These are phyloP conservation scores for Akanthomyces lecanii DNA, from an alignment of 2,329 filamentous ascomycete genomes.

Conservation along the genomic window DNA sequence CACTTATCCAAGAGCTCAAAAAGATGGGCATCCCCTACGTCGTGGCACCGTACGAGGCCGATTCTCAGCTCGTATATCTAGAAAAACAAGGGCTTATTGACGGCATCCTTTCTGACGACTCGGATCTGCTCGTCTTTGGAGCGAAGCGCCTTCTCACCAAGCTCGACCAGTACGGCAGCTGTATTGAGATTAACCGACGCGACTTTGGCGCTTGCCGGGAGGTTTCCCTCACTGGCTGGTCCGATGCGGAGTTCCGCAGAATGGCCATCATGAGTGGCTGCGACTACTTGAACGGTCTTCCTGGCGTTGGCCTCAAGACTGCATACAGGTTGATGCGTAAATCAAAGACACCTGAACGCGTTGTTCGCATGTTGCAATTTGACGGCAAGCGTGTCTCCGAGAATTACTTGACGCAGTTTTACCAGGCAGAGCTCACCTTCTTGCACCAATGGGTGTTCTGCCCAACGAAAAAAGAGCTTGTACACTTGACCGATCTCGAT, in stretches of 20 bases:
- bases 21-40: conserved; percentile 75
- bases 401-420: conserved; percentile 76
- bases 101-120: conserved; percentile 93
- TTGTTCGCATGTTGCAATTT: conserved; percentile 79
- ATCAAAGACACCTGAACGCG: conserved; percentile 78
- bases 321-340: conserved; percentile 87
- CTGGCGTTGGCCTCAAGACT: conserved; percentile 85
- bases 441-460: conserved; percentile 94
- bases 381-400: conserved; percentile 82
- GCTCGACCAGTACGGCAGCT: conserved; percentile 88
- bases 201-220: conserved; percentile 89
- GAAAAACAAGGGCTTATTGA: conserved; percentile 79
- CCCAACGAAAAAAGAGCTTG: conserved; percentile 63
- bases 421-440: conserved; percentile 87
- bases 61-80: conserved; percentile 93
- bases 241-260: conserved; percentile 80
- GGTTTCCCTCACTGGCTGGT: conserved; percentile 86
- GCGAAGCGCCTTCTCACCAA: conserved; percentile 89
- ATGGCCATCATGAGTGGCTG: conserved; percentile 98
- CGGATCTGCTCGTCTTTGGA: conserved; percentile 91
- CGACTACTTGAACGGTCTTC: conserved; percentile 86
- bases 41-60: conserved; percentile 95
- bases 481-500: conserved; percentile 68
- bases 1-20: conserved; percentile 89
- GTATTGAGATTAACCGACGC: conserved; percentile 82